phyloP scores from a whole-genome alignment of 2,329 filamentous ascomycete genomes.

The Colletotrichum sp. region DNA sequence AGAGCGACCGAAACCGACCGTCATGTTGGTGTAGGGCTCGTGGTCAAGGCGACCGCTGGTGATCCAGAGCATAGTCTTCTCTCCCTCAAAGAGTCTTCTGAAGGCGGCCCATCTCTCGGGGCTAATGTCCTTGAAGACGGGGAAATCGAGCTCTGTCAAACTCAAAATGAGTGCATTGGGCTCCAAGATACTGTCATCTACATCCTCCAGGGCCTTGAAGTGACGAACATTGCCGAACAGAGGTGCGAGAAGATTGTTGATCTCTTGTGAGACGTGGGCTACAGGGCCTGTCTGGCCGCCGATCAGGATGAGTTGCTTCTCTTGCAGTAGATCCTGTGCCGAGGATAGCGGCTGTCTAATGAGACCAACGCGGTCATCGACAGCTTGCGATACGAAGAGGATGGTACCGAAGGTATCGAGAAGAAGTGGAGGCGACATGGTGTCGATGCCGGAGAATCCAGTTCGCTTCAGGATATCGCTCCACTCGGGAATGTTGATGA shows the following conservation, averaged over 20 bases:
- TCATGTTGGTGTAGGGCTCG: conserved; percentile 24
- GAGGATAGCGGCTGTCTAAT: background rate
- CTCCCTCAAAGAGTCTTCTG: conserved; percentile 18
- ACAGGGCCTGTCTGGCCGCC: background rate
- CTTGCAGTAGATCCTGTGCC: background rate
- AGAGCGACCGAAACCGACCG: conserved; percentile 8
- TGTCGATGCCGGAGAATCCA: conserved; percentile 17
- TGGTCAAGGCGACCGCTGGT: conserved; percentile 21
- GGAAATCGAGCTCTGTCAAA: conserved; percentile 14
- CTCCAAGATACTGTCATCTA: background rate
- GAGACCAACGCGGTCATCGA: conserved; percentile 13
- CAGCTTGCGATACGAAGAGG: conserved; percentile 18
- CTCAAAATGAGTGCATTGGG: background rate
- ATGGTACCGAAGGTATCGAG: conserved; percentile 18
- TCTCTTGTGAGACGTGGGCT: background rate
- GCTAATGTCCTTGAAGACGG: conserved; percentile 36
- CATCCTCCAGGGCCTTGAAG: background rate
- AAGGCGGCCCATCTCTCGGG: conserved; percentile 26
- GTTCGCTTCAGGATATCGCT: background rate
- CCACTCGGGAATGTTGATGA: background rate
- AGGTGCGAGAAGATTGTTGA: background rate
- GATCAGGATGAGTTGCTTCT: background rate
- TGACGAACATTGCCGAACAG: background rate
- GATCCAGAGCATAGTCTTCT: conserved; percentile 23
- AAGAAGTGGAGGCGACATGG: background rate